Percentiles rank a stretch among this genome's conserved stretches.
Evolutionary conservation across 148 eudicot species (phyloP).

Genomic region (Gaultheria prostrata): DNA sequence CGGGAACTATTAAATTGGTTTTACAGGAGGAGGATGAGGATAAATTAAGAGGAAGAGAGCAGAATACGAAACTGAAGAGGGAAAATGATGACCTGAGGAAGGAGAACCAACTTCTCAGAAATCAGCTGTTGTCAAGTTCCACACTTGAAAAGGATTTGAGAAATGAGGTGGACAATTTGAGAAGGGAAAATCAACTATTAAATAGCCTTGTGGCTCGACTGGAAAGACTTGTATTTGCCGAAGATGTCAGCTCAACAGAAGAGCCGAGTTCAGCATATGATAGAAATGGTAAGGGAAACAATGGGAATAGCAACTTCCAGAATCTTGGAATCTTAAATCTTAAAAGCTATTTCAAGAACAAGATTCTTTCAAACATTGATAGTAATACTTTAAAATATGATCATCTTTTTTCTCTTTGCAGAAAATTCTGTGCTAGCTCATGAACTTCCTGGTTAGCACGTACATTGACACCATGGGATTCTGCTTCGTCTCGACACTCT

Average conservation of each 20-base stretch:
- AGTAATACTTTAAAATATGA: neutral
- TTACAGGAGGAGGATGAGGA: slow-evolving; percentile 21
- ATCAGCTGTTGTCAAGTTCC: slow-evolving; percentile 20
- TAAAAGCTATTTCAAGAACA: neutral
- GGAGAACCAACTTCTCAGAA: slow-evolving; percentile 26
- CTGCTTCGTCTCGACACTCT: neutral
- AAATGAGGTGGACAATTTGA: slow-evolving; percentile 35
- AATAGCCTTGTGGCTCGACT: slow-evolving; percentile 17
- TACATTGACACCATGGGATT: neutral
- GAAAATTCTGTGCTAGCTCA: neutral
- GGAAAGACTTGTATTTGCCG: slow-evolving; percentile 19
- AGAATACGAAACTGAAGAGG: slow-evolving; percentile 20
- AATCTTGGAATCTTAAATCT: neutral
- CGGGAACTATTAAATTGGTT: neutral
- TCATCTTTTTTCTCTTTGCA: neutral
- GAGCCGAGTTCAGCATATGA: neutral
- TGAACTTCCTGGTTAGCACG: neutral
- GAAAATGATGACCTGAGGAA: slow-evolving; percentile 24
- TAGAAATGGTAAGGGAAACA: slow-evolving; percentile 9
- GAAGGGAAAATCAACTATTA: slow-evolving; percentile 23
- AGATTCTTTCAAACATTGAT: neutral
- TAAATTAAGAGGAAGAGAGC: neutral
- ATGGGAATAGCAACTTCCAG: neutral
- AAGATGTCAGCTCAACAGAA: neutral
- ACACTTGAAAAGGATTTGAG: slow-evolving; percentile 29